Percentiles rank a stretch among this genome's conserved stretches.
Evolutionary conservation across 1,284 basidiomycete genomes (phyloP).

Genomic region (Marasmius fiardii): DNA sequence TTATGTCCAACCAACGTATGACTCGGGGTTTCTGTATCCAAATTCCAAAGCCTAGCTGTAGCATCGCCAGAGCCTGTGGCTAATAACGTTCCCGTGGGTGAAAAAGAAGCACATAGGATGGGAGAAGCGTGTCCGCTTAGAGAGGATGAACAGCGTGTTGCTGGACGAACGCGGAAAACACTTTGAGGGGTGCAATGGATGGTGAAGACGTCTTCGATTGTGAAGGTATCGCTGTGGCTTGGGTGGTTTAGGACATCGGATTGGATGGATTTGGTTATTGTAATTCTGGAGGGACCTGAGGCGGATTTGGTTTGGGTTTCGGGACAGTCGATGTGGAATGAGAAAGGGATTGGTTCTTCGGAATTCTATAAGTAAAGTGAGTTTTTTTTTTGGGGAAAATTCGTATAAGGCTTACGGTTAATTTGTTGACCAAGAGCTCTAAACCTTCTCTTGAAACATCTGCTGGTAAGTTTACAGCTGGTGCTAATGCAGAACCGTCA

Average conservation of each 20-base stretch:
- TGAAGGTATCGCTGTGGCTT: conserved; percentile 55
- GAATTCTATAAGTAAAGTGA: conserved; percentile 6
- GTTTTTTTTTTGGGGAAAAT: too few species aligned
- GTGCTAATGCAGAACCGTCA: conserved; percentile 76
- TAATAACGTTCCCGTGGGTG: conserved; percentile 86
- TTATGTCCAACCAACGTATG: conserved; percentile 87
- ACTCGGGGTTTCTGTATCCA: conserved; percentile 90
- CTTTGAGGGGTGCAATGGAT: conserved; percentile 93
- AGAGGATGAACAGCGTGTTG: conserved; percentile 91
- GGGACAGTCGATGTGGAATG: conserved; percentile 80
- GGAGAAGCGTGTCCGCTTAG: conserved; percentile 92
- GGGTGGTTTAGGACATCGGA: conserved; percentile 75
- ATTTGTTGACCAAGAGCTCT: conserved; percentile 83
- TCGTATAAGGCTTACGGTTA: conserved; percentile 46
- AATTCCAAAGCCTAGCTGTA: conserved; percentile 91
- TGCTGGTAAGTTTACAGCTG: conserved; percentile 84
- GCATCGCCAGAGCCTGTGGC: conserved; percentile 97
- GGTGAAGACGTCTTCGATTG: conserved; percentile 84
- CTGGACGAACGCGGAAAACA: conserved; percentile 91
- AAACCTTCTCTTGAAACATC: conserved; percentile 83
- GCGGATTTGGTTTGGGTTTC: conserved; percentile 41
- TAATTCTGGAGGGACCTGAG: conserved; percentile 70
- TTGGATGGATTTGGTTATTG: conserved; percentile 77
- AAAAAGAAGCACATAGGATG: conserved; percentile 94
- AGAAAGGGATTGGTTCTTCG: conserved; percentile 87